phyloP scores from a whole-genome alignment of 1,284 basidiomycete species.

The Tilletia setariae region DNA sequence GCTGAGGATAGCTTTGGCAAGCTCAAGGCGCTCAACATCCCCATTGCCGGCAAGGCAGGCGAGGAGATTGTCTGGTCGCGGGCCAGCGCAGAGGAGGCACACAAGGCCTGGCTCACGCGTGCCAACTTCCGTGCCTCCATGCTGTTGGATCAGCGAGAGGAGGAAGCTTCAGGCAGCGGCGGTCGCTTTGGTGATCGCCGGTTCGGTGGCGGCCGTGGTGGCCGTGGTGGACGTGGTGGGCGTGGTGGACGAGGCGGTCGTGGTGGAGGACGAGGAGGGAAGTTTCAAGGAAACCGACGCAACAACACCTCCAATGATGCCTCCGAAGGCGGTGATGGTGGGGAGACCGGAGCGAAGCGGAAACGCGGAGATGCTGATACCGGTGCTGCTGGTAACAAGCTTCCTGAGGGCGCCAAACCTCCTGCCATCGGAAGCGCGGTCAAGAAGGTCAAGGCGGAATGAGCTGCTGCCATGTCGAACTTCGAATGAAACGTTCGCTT shows the following conservation, averaged over 20 bases:
- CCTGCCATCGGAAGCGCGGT: background rate
- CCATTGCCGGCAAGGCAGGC: constrained; percentile 56
- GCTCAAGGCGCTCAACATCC: constrained; percentile 56
- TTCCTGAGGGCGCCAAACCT: background rate
- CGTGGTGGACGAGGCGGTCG: constrained; percentile 50
- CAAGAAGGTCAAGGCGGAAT: constrained; percentile 10
- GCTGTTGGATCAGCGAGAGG: constrained; percentile 55
- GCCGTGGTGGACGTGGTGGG: constrained; percentile 48
- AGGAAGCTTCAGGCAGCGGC: constrained; percentile 42
- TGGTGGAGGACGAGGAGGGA: constrained; percentile 37
- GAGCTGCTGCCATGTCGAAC: no score
- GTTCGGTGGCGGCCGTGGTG: constrained; percentile 58
- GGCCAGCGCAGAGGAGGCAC: constrained; percentile 39
- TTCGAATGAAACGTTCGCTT: no score
- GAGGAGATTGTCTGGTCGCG: constrained; percentile 53
- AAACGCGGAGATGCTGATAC: constrained; percentile 1
- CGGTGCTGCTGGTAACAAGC: constrained; percentile 4
- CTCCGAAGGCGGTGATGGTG: background rate
- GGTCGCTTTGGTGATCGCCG: constrained; percentile 59
- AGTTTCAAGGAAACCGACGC: constrained; percentile 30
- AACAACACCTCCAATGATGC: constrained; percentile 13
- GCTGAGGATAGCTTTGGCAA: constrained; percentile 57
- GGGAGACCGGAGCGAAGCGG: constrained; percentile 10
- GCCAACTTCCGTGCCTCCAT: constrained; percentile 61
- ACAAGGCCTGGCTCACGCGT: constrained; percentile 64